These are phyloP conservation scores for Aleurites moluccanus DNA, from an alignment of 441 rosid genomes.

Conservation along the genomic window DNA sequence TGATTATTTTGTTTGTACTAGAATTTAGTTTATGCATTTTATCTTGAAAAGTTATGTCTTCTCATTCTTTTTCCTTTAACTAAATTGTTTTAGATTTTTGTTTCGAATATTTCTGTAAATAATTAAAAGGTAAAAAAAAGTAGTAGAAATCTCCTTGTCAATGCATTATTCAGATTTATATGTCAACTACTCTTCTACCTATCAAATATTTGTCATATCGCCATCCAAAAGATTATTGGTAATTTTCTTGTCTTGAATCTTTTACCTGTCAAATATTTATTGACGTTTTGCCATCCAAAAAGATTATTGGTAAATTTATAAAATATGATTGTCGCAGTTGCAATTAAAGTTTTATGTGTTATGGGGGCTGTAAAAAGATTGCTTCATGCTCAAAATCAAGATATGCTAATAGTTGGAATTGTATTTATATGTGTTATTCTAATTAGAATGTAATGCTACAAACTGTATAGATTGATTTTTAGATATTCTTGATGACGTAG, in stretches of 20 bases:
- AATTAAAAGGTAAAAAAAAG: neutral
- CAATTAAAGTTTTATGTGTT: neutral
- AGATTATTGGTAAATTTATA: neutral
- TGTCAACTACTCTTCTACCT: neutral
- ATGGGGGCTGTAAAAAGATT: no score
- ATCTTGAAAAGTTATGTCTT: neutral
- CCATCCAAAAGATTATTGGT: neutral
- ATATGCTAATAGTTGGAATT: neutral
- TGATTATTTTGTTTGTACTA: constrained; percentile 24
- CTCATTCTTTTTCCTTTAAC: neutral
- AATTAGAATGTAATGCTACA: no score
- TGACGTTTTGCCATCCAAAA: neutral
- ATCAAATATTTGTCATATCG: neutral
- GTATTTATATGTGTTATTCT: no score
- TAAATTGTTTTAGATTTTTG: constrained; percentile 8
- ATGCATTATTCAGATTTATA: neutral
- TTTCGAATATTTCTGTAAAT: neutral
- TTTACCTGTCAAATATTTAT: neutral
- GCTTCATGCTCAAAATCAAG: no score
- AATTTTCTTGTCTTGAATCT: neutral
- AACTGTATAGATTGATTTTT: no score
- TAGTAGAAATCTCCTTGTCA: neutral
- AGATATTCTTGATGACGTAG: no score
- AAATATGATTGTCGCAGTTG: neutral
- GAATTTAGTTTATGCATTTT: neutral